Evolutionary conservation across 805 yeast species (phyloP).

Genomic region (Yarrowia deformans): DNA sequence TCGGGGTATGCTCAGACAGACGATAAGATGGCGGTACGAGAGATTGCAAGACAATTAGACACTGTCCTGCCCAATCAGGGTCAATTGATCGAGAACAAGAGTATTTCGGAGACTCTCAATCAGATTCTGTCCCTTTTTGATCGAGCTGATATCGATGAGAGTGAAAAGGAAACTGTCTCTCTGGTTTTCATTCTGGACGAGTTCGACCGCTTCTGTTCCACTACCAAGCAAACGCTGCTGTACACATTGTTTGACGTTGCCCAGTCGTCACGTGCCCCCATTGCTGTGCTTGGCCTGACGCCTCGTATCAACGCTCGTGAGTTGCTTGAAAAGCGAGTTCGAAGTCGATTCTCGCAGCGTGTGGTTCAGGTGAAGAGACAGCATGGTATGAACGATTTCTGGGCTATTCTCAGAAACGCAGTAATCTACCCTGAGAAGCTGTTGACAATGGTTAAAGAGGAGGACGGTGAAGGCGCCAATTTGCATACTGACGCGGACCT

Average conservation of each 20-base stretch:
- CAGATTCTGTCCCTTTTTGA: conserved; percentile 47
- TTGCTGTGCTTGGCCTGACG: conserved; percentile 82
- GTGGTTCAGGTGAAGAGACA: conserved; percentile 66
- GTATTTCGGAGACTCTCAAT: conserved; percentile 47
- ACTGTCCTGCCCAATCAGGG: conserved; percentile 40
- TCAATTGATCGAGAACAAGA: conserved; percentile 45
- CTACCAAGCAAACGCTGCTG: conserved; percentile 78
- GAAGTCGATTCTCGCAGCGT: conserved; percentile 87
- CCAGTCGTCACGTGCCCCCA: conserved; percentile 72
- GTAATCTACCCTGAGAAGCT: conserved; percentile 46
- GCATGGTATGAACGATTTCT: conserved; percentile 57
- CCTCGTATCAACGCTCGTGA: conserved; percentile 79
- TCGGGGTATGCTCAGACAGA: conserved; percentile 76
- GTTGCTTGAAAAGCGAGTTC: conserved; percentile 86
- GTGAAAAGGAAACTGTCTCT: conserved; percentile 53
- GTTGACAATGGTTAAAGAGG: conserved; percentile 41
- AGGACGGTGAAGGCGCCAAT: background rate
- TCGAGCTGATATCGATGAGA: conserved; percentile 43
- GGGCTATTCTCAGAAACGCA: conserved; percentile 56
- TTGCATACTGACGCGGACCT: conserved; percentile 36
- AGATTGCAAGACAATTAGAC: conserved; percentile 85
- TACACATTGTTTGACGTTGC: conserved; percentile 90
- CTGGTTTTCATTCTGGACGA: conserved; percentile 85
- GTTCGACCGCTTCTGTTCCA: conserved; percentile 76
- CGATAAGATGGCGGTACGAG: conserved; percentile 80